Percentiles rank a stretch among this genome's conserved stretches.
Conservation (phyloP, 2,329 filamentous ascomycete species). For the Hymenoscyphus albidus region DNA sequence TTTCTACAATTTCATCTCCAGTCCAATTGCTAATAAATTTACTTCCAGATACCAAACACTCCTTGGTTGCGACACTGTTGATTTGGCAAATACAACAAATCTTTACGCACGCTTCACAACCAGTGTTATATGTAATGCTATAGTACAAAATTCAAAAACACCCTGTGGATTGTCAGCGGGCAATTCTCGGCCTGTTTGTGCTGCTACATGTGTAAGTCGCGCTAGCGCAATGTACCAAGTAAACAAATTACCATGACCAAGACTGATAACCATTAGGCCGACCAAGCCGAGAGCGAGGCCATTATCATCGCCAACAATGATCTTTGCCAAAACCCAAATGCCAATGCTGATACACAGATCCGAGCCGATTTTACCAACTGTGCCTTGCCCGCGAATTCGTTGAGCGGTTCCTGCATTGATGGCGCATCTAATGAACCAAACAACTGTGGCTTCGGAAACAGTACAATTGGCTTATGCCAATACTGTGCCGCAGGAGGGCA, state of each 20-base stretch:
- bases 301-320: conserved; percentile 70
- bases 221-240: conserved; percentile 8
- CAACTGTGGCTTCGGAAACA: conserved; percentile 80
- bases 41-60: conserved; percentile 68
- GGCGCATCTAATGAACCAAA: conserved; percentile 76
- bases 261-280: conserved; percentile 50
- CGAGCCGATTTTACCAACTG: conserved; percentile 91
- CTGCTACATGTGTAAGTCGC: conserved; percentile 73
- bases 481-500: conserved; percentile 80
- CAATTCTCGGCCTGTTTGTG: conserved; percentile 74
- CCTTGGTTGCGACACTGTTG: conserved; percentile 75
- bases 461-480: conserved; percentile 72
- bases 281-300: conserved; percentile 85
- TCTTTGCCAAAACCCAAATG: conserved; percentile 65
- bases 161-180: conserved; percentile 63
- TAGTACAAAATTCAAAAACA: conserved; percentile 81
- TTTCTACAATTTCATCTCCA: conserved; percentile 5
- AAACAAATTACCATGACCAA: conserved; percentile 18
- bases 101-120: conserved; percentile 93
- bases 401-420: conserved; percentile 71
- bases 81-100: conserved; percentile 72
- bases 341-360: conserved; percentile 70
- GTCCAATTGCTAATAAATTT: conserved; percentile 31
- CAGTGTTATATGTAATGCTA: conserved; percentile 86
- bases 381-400: conserved; percentile 72